Evolutionary conservation across 2,329 filamentous ascomycete species (phyloP).

Genomic region (Huntiella savannae): DNA sequence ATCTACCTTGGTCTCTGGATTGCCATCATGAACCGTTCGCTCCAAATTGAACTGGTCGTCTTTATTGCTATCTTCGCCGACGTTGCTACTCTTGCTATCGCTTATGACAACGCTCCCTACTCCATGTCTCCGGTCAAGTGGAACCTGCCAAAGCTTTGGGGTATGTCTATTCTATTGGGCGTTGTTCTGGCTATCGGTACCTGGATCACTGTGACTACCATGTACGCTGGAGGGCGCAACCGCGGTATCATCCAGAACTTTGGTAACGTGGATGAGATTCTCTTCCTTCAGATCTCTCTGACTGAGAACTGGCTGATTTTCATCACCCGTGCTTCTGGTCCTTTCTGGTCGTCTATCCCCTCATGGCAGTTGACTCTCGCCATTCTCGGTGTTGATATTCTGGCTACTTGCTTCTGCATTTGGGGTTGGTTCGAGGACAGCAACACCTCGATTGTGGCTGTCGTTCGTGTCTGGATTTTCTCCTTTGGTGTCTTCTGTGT

Average conservation of each 20-base stretch:
- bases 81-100: slow-evolving; percentile 78
- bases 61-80: slow-evolving; percentile 93
- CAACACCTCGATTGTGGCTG: slow-evolving; percentile 59
- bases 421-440: slow-evolving; percentile 60
- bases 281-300: slow-evolving; percentile 79
- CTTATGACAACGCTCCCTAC: slow-evolving; percentile 82
- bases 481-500: slow-evolving; percentile 78
- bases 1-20: slow-evolving; percentile 88
- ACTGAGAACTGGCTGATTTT: slow-evolving; percentile 96
- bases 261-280: slow-evolving; percentile 59
- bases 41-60: slow-evolving; percentile 75
- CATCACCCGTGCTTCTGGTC: slow-evolving; percentile 82
- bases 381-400: slow-evolving; percentile 61
- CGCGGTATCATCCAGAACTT: slow-evolving; percentile 83
- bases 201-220: slow-evolving; percentile 78
- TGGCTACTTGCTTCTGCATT: slow-evolving; percentile 70
- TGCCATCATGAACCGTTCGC: slow-evolving; percentile 62
- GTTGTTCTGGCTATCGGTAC: slow-evolving; percentile 64
- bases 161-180: slow-evolving; percentile 72
- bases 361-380: slow-evolving; percentile 69
- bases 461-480: slow-evolving; percentile 81
- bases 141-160: slow-evolving; percentile 83
- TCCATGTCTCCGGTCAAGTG: slow-evolving; percentile 78
- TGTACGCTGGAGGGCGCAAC: slow-evolving; percentile 44
- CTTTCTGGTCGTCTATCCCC: slow-evolving; percentile 77